Base-by-base conservation (phyloP, 768 basidiomycete species). In the Phylloporus arenicola region DNA sequence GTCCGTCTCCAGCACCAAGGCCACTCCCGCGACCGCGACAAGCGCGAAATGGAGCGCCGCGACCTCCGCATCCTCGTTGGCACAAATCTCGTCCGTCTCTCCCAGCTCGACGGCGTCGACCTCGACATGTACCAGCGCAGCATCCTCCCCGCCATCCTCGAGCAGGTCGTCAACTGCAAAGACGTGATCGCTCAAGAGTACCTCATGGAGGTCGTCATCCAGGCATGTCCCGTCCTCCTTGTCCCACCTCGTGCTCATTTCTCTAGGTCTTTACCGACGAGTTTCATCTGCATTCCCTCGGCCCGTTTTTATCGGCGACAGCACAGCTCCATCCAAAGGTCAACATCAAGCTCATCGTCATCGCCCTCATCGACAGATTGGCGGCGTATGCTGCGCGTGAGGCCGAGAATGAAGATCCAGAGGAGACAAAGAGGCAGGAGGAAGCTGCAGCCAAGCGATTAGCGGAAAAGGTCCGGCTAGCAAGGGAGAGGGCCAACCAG, bases 181-280 rank as follows among this genome's bases (percentile, higher is more conserved):
- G 96, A 99, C 64, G 88, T 94, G 40, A 98, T 98, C 53, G 96
- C 96, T 0, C 96, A 99, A 67, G 96, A 98, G 65, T 99, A 99
- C 68, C 69, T 98, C 41, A 98, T 98, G 96, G 96, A 99, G 68
- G 96, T 98, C 10, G 93, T 99, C 54, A 99, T 99, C 57, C 96
- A 99, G 77, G 92, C 88, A 51, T 31, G 78, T 62, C 34, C 5
- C 16, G 8, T 17, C 22, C 11, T 43, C 10, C 27, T 39, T 12
- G 19, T 20, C 20, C 19, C 17, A 4, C 38, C 4, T 9, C 24
- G n/a, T 8, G n/a, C 17, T 43, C 13, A n/a, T 19, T 6, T 22
- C 12, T 37, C 42, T 57, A 92, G 90, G 95, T 99, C 16, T 98
- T 98, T 69, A 92, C 95, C 11, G 94, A 98, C 68, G 95, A 98